phyloP scores from a whole-genome alignment of 495 filamentous ascomycete species.

The Parachaetomium inaequale region DNA sequence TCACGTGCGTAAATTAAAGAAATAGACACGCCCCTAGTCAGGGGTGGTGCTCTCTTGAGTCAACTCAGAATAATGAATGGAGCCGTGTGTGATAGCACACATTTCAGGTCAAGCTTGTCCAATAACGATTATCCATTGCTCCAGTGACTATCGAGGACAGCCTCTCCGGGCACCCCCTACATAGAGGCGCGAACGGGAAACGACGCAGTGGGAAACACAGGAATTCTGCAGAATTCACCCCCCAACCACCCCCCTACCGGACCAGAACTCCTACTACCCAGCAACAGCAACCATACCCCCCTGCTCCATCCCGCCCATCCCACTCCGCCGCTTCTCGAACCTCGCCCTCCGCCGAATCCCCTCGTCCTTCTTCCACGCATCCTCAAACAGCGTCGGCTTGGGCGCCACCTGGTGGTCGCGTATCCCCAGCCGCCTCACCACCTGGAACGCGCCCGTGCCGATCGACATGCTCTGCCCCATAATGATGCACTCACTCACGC shows the following conservation, averaged over 20 bases:
- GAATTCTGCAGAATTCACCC: neutral
- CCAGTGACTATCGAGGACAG: no score
- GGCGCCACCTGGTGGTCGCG: slow-evolving; percentile 57
- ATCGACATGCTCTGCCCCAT: slow-evolving; percentile 91
- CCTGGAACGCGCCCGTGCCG: slow-evolving; percentile 88
- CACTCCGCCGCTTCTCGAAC: slow-evolving; percentile 21
- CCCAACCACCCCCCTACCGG: neutral
- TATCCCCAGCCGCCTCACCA: slow-evolving; percentile 72
- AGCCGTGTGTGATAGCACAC: no score
- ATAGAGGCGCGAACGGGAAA: neutral
- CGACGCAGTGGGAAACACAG: neutral
- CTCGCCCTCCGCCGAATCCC: slow-evolving; percentile 34
- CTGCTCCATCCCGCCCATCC: slow-evolving; percentile 5
- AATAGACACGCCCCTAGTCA: no score
- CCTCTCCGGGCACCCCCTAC: no score
- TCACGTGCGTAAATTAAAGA: slow-evolving; percentile 24
- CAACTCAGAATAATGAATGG: no score
- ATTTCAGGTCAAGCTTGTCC: no score
- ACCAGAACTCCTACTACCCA: neutral
- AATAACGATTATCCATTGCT: no score
- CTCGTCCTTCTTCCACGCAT: slow-evolving; percentile 56
- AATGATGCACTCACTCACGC: slow-evolving; percentile 96
- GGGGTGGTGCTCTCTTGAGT: no score
- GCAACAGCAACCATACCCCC: slow-evolving; percentile 8
- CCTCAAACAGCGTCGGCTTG: slow-evolving; percentile 73